Evolutionary conservation across 805 yeast genomes (phyloP).

Genomic region (Debaryomyces tyrocola): DNA sequence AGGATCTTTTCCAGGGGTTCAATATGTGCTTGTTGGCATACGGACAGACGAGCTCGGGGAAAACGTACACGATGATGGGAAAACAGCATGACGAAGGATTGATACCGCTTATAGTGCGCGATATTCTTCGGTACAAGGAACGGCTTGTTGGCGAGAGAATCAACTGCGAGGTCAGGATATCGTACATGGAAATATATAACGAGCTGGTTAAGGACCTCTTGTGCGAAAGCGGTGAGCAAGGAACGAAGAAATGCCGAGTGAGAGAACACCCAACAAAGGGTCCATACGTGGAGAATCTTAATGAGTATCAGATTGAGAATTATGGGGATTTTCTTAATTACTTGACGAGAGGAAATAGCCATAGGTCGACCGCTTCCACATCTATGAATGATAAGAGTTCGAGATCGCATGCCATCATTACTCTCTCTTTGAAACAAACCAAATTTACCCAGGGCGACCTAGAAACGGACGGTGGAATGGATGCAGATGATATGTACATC

Average conservation of each 20-base stretch:
- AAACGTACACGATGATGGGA: conserved; percentile 46
- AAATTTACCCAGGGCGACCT: conserved; percentile 28
- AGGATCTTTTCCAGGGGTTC: conserved; percentile 44
- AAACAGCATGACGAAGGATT: conserved; percentile 33
- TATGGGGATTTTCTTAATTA: conserved; percentile 48
- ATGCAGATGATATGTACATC: conserved; percentile 22
- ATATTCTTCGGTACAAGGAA: conserved; percentile 47
- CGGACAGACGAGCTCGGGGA: conserved; percentile 46
- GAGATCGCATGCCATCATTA: conserved; percentile 79
- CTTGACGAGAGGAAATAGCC: conserved; percentile 51
- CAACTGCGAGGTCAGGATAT: conserved; percentile 44
- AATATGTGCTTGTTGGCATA: conserved; percentile 45
- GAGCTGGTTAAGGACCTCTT: conserved; percentile 68
- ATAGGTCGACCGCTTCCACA: conserved; percentile 71
- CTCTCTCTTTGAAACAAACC: conserved; percentile 61
- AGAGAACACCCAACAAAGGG: conserved; percentile 68
- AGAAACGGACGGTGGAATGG: conserved; percentile 14
- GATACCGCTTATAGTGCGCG: conserved; percentile 47
- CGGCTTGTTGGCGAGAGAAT: conserved; percentile 35
- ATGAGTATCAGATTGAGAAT: conserved; percentile 50
- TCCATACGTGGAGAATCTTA: conserved; percentile 70
- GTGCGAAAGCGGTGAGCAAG: conserved; percentile 23
- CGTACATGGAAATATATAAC: conserved; percentile 76
- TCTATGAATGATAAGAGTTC: conserved; percentile 71
- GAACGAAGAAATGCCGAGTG: conserved; percentile 41